Base-by-base conservation (phyloP, 345 rosid genomes). In the Streptanthus diversifolius region DNA sequence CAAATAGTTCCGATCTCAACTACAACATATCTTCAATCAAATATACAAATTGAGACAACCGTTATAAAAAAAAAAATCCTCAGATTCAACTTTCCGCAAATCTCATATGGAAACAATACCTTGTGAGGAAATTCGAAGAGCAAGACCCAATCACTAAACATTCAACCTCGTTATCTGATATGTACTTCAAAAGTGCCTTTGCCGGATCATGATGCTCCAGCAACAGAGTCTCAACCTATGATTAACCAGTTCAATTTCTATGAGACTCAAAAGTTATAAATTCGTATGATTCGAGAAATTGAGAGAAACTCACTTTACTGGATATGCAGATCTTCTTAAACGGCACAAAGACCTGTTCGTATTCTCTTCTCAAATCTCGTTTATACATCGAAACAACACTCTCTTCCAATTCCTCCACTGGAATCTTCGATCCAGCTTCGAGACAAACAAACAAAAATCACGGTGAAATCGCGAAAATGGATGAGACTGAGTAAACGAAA, bases 81-180 rank as follows among this genome's bases (percentile, higher is more conserved):
- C 22, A 60, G 66, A 33, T 39, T 2, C 14, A 30, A 53, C 5
- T 9, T 12, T 69, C 8, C 3, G 5, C 8, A 62, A 53, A 15
- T 21, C 47, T 14, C 41, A 35, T 41, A 0, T 11, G 47, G 55
- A 18, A 63, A 56, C n/a, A 44, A 19, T 82, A 90, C 98, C 96
- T 90, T 39, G 67, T 59, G 62, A 92, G 64, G 59, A 70, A 79
- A 79, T 72, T 83, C 0, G 83, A 67, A 49, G 83, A 78, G 81
- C 80, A 87, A 36, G 98, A 90, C 6, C 97, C 97, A 83, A 88
- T 68, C 10, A 90, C 90, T 75, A 90, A 83, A 82, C 81, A 71
- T 57, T 69, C 62, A 65, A 93, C 80, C 63, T 88, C 77, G 18
- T 70, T 71, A 58, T 81, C 85, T 14, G 85, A 74, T 8, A 83